These are phyloP conservation scores for Pinus taeda DNA, from an alignment of 75 land plant species.

Conservation along the genomic window DNA sequence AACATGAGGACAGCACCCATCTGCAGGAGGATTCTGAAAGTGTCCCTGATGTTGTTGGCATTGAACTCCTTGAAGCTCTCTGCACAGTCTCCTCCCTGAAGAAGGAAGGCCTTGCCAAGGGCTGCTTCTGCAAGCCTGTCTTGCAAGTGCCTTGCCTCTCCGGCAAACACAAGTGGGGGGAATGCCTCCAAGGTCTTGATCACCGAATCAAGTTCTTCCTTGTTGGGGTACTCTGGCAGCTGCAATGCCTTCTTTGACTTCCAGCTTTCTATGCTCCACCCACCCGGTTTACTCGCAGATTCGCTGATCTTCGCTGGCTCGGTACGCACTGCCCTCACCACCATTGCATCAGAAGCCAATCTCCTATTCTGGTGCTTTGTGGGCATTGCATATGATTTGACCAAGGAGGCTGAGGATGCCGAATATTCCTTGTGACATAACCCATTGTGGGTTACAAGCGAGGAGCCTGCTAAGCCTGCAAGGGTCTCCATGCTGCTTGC, in stretches of 20 bases:
- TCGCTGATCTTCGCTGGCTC: too few species aligned
- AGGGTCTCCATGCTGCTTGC: too few species aligned
- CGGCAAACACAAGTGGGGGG: constrained; percentile 61
- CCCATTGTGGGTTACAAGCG: too few species aligned
- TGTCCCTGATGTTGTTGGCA: constrained; percentile 54
- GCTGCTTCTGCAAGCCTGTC: constrained; percentile 54
- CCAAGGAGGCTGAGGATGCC: too few species aligned
- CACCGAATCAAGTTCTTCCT: constrained; percentile 23
- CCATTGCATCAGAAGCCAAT: too few species aligned
- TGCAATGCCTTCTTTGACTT: constrained; percentile 41
- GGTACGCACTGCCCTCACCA: too few species aligned
- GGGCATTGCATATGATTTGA: too few species aligned
- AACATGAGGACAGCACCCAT: constrained; percentile 63
- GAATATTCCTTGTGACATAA: too few species aligned
- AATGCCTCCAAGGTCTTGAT: constrained; percentile 34
- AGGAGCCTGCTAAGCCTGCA: too few species aligned
- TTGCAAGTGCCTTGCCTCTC: constrained; percentile 46
- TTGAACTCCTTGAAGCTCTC: constrained; percentile 60
- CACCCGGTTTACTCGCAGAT: not conserved
- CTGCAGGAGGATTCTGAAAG: constrained; percentile 52
- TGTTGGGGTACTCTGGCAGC: constrained; percentile 41
- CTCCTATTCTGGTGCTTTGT: too few species aligned
- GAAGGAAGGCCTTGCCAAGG: constrained; percentile 41
- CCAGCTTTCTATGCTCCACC: constrained; percentile 31
- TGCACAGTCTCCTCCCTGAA: constrained; percentile 60